phyloP scores from a whole-genome alignment of 2,329 filamentous ascomycete genomes.

The Epichloe gansuensis region DNA sequence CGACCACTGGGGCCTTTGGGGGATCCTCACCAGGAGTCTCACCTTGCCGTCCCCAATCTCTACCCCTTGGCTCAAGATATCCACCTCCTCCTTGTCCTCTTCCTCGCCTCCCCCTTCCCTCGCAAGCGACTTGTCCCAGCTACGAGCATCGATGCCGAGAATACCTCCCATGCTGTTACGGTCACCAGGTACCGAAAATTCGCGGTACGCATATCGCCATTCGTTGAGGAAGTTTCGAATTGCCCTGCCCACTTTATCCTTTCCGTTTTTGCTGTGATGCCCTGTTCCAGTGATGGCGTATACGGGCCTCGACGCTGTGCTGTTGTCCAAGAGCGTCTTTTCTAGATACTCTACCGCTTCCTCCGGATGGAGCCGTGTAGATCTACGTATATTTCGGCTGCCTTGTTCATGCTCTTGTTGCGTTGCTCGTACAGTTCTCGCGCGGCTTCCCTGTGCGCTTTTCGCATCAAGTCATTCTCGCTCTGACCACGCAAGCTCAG shows the following conservation, averaged over 20 bases:
- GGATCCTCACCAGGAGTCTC: constrained; percentile 50
- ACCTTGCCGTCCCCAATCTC: constrained; percentile 41
- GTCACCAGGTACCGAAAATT: constrained; percentile 95
- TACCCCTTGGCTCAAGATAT: constrained; percentile 47
- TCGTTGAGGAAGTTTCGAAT: constrained; percentile 85
- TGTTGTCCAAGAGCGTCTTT: constrained; percentile 74
- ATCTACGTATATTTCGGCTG: constrained; percentile 77
- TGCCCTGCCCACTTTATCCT: constrained; percentile 95
- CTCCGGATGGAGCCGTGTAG: constrained; percentile 94
- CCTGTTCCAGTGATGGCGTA: constrained; percentile 96
- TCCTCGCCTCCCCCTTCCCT: constrained; percentile 28
- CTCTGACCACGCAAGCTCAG: constrained; percentile 88
- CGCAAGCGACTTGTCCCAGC: constrained; percentile 50
- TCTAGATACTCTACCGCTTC: constrained; percentile 93
- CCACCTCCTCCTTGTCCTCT: constrained; percentile 32
- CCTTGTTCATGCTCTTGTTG: constrained; percentile 52
- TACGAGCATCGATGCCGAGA: constrained; percentile 53
- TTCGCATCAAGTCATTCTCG: constrained; percentile 94
- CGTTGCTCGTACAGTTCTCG: constrained; percentile 86
- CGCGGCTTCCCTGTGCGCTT: constrained; percentile 89
- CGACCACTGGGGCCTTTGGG: constrained; percentile 43
- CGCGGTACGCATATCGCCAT: constrained; percentile 89
- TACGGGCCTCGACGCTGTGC: constrained; percentile 58
- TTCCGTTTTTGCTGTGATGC: constrained; percentile 96
- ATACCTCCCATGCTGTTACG: constrained; percentile 70